Percentiles rank a stretch among this genome's conserved stretches.
Conservation (phyloP, 495 filamentous ascomycete genomes). For the Rhypophila decipiens region DNA sequence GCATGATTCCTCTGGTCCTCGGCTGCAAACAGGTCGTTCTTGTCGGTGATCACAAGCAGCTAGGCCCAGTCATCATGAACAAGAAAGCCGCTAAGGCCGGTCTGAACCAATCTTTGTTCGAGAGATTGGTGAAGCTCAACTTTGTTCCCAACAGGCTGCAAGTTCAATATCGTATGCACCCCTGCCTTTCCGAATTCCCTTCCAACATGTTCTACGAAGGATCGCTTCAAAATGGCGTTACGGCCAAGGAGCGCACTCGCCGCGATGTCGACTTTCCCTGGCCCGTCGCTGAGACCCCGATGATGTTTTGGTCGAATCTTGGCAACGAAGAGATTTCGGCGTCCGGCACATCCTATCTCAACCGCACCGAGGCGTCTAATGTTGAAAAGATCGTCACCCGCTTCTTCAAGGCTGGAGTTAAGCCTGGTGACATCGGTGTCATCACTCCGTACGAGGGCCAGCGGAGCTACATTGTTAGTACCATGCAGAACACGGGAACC, state of each 20-base stretch:
- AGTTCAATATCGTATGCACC: conserved; percentile 99
- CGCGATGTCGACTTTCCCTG: conserved; percentile 97
- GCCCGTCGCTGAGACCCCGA: conserved; percentile 88
- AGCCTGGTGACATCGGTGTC: conserved; percentile 86
- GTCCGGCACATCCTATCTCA: conserved; percentile 95
- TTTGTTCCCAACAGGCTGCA: conserved; percentile 89
- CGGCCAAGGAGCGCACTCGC: conserved; percentile 77
- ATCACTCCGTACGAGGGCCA: conserved; percentile 99
- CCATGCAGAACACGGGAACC: conserved; percentile 94
- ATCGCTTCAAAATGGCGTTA: conserved; percentile 94
- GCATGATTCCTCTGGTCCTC: conserved; percentile 96
- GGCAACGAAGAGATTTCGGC: conserved; percentile 98
- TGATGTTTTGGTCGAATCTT: conserved; percentile 99
- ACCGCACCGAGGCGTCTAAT: conserved; percentile 92
- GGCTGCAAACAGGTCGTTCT: conserved; percentile 98
- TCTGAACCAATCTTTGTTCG: conserved; percentile 94
- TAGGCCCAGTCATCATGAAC: conserved; percentile 99
- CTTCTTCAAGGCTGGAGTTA: conserved; percentile 99
- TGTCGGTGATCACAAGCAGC: conserved; percentile 96
- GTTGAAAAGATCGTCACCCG: conserved; percentile 97
- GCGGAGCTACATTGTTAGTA: conserved; percentile 95
- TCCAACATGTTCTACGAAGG: conserved; percentile 99
- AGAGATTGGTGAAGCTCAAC: conserved; percentile 90
- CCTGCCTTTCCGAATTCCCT: conserved; percentile 94
- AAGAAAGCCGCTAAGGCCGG: conserved; percentile 99